Evolutionary conservation across 1,284 basidiomycete genomes (phyloP), one percentile per base, ranked within the genome.

Genomic region (Rhodotorula sp.): DNA sequence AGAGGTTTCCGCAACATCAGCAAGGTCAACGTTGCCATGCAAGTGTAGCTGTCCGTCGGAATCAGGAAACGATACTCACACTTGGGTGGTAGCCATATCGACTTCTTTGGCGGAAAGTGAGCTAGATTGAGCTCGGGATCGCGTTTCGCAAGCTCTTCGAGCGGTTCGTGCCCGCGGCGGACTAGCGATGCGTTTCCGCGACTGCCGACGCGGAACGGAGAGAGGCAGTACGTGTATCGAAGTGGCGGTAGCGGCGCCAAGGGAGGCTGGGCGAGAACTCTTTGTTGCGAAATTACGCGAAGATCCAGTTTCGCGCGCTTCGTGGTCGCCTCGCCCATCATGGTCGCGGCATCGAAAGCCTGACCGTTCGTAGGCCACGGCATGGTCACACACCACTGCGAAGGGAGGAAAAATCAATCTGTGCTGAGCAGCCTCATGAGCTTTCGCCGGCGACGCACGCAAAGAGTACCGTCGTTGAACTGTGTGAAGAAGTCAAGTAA

Each of bases 301-400:
- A 68, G 56, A 43, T 72, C 70, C 21, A 50, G 19, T 43, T 64
- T 61, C 43, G 63, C 59, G 7, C 61, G 63, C 15, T 38, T 56
- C 50, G 62, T 62, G 4, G 61, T 66, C 5, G 56, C 23, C 43
- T 72, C 67, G 64, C 64, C 64, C 49, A 72, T 47, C 18, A 66
- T 58, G 2, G 63, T 63, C 8, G 55, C 58, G 16, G 64, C 70
- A 28, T 72, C 67, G 43, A 68, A 69, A 3, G 66, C 64, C 34
- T 62, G 57, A 5, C 67, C 67, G 31, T 64, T 66, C 18, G 52
- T 63, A 7, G 50, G 57, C 64, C 67, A 72, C 2, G 70, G 69
- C n/a, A 67, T 64, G 43, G 57, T 52, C 34, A 52, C 55, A 50
- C 67, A 69, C 52, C 64, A 69, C 67, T 68, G 26, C n/a, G 7